Percentiles rank a stretch among this genome's conserved stretches.
Conservation (phyloP, 345 rosid species). For the Cardamine chenopodiifolia region DNA sequence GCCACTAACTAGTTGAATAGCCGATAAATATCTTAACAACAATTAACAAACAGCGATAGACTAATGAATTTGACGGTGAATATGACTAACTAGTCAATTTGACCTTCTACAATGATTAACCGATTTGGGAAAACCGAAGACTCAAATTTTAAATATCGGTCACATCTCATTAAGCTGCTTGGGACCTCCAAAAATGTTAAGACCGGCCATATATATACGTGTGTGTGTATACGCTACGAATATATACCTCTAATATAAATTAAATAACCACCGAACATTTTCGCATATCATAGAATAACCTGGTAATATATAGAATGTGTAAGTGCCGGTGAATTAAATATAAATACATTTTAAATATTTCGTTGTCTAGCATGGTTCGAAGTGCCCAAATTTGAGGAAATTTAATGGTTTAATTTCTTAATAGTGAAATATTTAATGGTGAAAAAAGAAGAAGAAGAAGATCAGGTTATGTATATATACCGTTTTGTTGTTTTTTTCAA, state of each 20-base stretch:
- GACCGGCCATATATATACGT: background rate
- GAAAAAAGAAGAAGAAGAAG: background rate
- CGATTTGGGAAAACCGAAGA: background rate
- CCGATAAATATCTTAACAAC: background rate
- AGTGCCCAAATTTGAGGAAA: conserved; percentile 25
- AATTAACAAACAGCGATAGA: background rate
- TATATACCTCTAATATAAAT: conserved; percentile 13
- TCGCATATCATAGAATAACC: background rate
- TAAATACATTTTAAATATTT: background rate
- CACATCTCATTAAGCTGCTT: background rate
- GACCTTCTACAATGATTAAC: background rate
- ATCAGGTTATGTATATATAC: background rate
- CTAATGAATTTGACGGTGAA: background rate
- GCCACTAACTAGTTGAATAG: background rate
- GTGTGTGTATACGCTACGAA: background rate
- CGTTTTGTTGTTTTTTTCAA: background rate
- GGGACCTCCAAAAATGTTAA: background rate
- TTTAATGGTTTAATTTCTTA: background rate
- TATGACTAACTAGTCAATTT: background rate
- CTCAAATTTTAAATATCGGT: background rate
- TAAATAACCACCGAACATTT: conserved; percentile 29
- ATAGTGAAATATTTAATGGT: conserved; percentile 1
- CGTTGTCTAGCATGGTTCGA: background rate
- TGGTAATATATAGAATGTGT: conserved; percentile 3
- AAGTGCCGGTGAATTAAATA: conserved; percentile 23